Base-by-base conservation (phyloP, 768 basidiomycete genomes). In the Tricholoma sp. region DNA sequence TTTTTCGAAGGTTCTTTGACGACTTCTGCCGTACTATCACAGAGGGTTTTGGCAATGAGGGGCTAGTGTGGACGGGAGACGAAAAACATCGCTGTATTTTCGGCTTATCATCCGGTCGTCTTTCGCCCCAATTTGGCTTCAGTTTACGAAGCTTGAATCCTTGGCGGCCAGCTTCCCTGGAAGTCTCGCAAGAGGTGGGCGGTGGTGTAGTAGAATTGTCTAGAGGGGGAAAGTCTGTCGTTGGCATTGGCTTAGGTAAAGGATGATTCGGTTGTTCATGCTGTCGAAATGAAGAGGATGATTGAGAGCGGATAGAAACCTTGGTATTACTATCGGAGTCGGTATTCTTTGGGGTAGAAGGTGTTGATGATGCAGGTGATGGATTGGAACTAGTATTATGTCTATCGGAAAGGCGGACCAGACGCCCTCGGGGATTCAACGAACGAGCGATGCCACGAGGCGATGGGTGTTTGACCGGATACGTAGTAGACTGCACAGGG, bases 121-220 rank as follows among this genome's bases (percentile, higher is more conserved):
- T 69, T 3, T 65, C 63, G 45, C 61, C 68, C 52, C 67, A 68
- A 50, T 61, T 60, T 18, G 65, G 61, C 41, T 66, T 69, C 10
- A 70, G 56, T 41, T 60, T 65, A 9, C 64, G 61, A 11, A 70
- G 54, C n/a, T 63, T 61, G 54, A 69, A 67, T 41, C 57, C 56
- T 50, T 53, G 41, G 29, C 54, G 61, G 39, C 57, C 61, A 49
- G 59, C 33, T n/a, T 36, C 41, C 41, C 11, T 48, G 49, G 34
- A 34, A 39, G 24, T 48, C 12, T 55, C 51, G 13, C 59, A 57
- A 31, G 54, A 31, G 18, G 56, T 20, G 31, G 57, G 50, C 50
- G 55, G 50, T 29, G 57, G 54, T 44, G 62, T 33, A 15, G 15
- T 32, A 29, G 32, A 47, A n/a, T 36, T 18, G 48, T 59, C 57